These are phyloP conservation scores for Fraxinus platypoda DNA, from an alignment of 305 asterid genomes.

Conservation along the genomic window DNA sequence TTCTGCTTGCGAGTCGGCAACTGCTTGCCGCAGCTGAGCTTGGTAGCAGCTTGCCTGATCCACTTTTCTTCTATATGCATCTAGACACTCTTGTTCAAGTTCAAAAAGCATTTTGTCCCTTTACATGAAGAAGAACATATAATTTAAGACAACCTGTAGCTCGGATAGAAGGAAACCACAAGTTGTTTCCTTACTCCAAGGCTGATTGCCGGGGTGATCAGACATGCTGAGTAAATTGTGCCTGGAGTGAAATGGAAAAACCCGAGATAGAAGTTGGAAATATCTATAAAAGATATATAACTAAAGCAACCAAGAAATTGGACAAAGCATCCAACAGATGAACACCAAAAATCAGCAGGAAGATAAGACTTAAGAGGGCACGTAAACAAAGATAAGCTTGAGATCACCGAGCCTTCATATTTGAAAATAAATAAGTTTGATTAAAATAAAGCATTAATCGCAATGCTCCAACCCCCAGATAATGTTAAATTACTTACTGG, in stretches of 20 bases:
- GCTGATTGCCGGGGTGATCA: slow-evolving; percentile 22
- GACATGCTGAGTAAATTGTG: slow-evolving; percentile 21
- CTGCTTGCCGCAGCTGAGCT: slow-evolving; percentile 72
- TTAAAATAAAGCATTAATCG: background rate
- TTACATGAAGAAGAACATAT: slow-evolving; percentile 2
- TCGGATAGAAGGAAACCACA: slow-evolving; percentile 70
- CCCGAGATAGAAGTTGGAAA: slow-evolving; percentile 7
- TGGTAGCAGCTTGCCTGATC: slow-evolving; percentile 64
- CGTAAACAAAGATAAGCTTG: background rate
- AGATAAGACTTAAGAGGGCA: background rate
- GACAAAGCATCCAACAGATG: slow-evolving; percentile 8
- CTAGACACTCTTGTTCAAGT: slow-evolving; percentile 86
- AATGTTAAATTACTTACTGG: background rate
- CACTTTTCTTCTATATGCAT: slow-evolving; percentile 77
- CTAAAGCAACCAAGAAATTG: background rate
- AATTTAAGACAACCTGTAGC: slow-evolving; percentile 57
- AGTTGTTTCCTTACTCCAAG: slow-evolving; percentile 57
- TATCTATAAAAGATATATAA: background rate
- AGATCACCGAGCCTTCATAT: background rate
- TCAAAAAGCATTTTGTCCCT: slow-evolving; percentile 80
- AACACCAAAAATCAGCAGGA: background rate
- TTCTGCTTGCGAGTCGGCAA: slow-evolving; percentile 79
- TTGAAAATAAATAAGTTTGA: background rate
- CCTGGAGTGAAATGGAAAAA: slow-evolving; percentile 2
- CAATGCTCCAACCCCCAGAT: background rate